These are phyloP conservation scores for Crithidia expoeki DNA, from an alignment of 208 protist species.

Conservation along the genomic window DNA sequence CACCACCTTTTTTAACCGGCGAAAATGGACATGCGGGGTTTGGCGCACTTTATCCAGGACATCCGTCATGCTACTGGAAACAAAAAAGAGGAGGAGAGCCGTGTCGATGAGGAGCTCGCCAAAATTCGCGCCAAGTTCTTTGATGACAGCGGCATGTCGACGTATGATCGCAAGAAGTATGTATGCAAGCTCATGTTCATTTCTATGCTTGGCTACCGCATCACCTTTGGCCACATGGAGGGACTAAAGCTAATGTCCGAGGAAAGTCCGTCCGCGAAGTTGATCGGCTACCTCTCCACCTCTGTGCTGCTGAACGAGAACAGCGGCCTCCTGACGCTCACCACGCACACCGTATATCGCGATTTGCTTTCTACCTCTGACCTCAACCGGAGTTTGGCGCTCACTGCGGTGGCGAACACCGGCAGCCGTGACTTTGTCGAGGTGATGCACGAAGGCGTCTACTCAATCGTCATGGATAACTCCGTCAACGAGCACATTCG, in stretches of 20 bases:
- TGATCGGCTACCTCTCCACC: slow-evolving; percentile 97
- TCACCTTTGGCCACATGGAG: slow-evolving; percentile 99
- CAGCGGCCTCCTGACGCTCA: slow-evolving; percentile 96
- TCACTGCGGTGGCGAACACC: slow-evolving; percentile 97
- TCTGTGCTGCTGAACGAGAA: slow-evolving; percentile 97
- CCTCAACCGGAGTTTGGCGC: slow-evolving; percentile 94
- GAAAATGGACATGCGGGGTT: slow-evolving; percentile 97
- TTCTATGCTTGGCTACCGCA: slow-evolving; percentile 98
- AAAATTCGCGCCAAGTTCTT: slow-evolving; percentile 99
- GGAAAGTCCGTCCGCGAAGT: slow-evolving; percentile 96
- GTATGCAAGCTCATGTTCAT: slow-evolving; percentile 99
- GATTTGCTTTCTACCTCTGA: slow-evolving; percentile 95
- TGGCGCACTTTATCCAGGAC: slow-evolving; percentile 96
- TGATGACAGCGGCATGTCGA: slow-evolving; percentile 71
- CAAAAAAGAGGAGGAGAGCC: slow-evolving; percentile 94
- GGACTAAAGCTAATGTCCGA: slow-evolving; percentile 97
- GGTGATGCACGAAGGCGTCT: slow-evolving; percentile 94
- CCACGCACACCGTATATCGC: slow-evolving; percentile 97
- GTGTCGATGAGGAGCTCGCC: slow-evolving; percentile 98
- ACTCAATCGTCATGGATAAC: slow-evolving; percentile 92
- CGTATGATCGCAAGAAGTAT: slow-evolving; percentile 99
- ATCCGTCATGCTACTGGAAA: slow-evolving; percentile 91
- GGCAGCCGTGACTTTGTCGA: slow-evolving; percentile 98
- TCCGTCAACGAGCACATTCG: slow-evolving; percentile 85
- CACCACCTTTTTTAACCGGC: slow-evolving; percentile 6